A percentile compares a stretch with the other conserved stretches of the same genome.
These are phyloP conservation scores for Sclerotinia subarctica DNA, from an alignment of 2,329 filamentous ascomycete species.

Conservation along the genomic window DNA sequence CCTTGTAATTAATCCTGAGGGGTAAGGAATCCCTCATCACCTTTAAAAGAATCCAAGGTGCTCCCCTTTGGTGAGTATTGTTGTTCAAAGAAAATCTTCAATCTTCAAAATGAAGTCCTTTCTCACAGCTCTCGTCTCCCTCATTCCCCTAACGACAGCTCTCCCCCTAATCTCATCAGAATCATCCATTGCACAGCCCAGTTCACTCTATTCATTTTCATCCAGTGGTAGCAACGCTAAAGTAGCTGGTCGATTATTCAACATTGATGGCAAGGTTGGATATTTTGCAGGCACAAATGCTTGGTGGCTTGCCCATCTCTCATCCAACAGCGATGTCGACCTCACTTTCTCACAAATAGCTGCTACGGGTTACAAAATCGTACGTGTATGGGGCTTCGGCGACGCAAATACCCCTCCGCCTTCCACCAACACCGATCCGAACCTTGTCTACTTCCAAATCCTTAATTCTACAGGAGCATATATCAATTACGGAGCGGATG, in stretches of 20 bases:
- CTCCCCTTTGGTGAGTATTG: background rate
- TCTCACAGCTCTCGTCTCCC: constrained; percentile 4
- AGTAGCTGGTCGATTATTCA: constrained; percentile 39
- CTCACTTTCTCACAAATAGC: constrained; percentile 22
- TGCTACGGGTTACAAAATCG: constrained; percentile 51
- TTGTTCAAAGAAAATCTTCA: background rate
- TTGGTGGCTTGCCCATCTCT: constrained; percentile 54
- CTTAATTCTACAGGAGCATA: constrained; percentile 48
- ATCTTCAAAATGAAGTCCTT: constrained; percentile 8
- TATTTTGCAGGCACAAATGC: constrained; percentile 55
- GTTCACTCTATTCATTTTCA: constrained; percentile 2
- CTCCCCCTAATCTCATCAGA: constrained; percentile 7
- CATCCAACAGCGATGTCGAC: constrained; percentile 55
- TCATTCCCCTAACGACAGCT: constrained; percentile 1
- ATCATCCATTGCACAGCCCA: background rate
- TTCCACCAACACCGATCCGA: constrained; percentile 30
- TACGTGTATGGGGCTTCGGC: constrained; percentile 53
- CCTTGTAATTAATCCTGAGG: constrained; percentile 2
- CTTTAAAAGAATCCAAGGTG: background rate
- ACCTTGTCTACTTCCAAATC: constrained; percentile 46
- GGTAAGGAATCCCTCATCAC: background rate
- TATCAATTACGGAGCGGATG: constrained; percentile 61
- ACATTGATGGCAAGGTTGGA: constrained; percentile 44
- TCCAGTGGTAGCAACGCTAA: constrained; percentile 22
- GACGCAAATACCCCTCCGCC: constrained; percentile 23